Conservation (phyloP, 75 land plant genomes). For the Pseudotsuga menziesii region DNA sequence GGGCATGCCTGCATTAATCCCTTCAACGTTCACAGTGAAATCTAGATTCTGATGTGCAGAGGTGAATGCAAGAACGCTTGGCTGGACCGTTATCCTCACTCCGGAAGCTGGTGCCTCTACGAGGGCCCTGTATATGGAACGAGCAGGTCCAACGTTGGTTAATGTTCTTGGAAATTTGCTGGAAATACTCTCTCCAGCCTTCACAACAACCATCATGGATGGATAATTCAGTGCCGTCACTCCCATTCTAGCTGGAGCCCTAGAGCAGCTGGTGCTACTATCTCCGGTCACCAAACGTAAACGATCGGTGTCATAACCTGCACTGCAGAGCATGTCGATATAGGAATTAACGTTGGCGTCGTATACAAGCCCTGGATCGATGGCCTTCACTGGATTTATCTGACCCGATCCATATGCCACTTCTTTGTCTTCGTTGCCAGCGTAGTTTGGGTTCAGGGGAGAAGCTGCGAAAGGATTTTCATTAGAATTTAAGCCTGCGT, state of each 20-base stretch:
- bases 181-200: not conserved
- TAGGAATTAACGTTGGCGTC: slow-evolving; percentile 10
- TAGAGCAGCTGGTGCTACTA: slow-evolving; percentile 13
- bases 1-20: not conserved
- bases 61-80: slow-evolving; percentile 25
- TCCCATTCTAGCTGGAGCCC: not conserved
- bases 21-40: slow-evolving; percentile 16
- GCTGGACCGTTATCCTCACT: slow-evolving; percentile 20
- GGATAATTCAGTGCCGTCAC: slow-evolving; percentile 55
- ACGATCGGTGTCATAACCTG: slow-evolving; percentile 26
- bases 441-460: no score
- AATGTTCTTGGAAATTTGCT: slow-evolving; percentile 22
- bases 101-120: slow-evolving; percentile 39
- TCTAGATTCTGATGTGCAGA: slow-evolving; percentile 24
- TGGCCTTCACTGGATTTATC: slow-evolving; percentile 15
- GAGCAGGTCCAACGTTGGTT: slow-evolving; percentile 43
- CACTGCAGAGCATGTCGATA: slow-evolving; percentile 19
- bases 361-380: slow-evolving; percentile 17
- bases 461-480: no score
- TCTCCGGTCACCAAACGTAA: slow-evolving; percentile 31
- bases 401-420: no score
- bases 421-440: no score
- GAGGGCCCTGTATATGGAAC: slow-evolving; percentile 21
- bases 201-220: slow-evolving; percentile 24
- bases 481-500: no score